Evolutionary conservation across 495 filamentous ascomycete genomes (phyloP), one percentile per base, ranked within the genome.

Genomic region (Talaromyces ruber): DNA sequence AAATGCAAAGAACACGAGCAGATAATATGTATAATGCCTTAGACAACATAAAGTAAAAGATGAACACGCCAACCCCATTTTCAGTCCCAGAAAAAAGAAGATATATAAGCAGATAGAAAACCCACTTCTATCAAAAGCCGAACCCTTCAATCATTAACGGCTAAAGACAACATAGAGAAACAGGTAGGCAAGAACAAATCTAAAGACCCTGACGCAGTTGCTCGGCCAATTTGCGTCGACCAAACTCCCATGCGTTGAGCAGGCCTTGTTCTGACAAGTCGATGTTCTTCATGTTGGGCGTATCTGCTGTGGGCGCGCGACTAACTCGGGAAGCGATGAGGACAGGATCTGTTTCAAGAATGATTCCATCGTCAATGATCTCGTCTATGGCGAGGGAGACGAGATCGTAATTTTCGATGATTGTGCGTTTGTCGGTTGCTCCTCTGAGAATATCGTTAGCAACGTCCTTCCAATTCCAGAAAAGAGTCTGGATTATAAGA

Each of bases 401-500:
- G 8, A 87, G 82, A 70, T 98, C 94, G 79, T 97, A 98, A 82
- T 97, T 97, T 76, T 99, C 94, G 69, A 97, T 86, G 64, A 98
- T 90, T 9, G 93, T 98, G 63, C 94, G 90, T 81, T 97, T 97
- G 80, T 99, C 94, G 59, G 92, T 92, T 25, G 91, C 90, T 76
- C 93, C 93, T 74, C 89, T 93, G 64, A 60, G 28, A 60, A 21
- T 8, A 30, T 18, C 25, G 52, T 66, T 34, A 64, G 63, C 24
- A n/a, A 28, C 5, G n/a, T n/a, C n/a, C n/a, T n/a, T n/a, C 0
- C 6, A 32, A 53, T 9, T 21, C 34, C 9, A 8, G 22, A 34
- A 60, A 57, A 4, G 51, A 18, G n/a, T n/a, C n/a, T n/a, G n/a
- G n/a, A n/a, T n/a, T 47, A n/a, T 28, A 58, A 59, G 7, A 30